These are phyloP conservation scores for Phytophthora sp. DNA, from an alignment of 352 stramenopile genomes.

Conservation along the genomic window DNA sequence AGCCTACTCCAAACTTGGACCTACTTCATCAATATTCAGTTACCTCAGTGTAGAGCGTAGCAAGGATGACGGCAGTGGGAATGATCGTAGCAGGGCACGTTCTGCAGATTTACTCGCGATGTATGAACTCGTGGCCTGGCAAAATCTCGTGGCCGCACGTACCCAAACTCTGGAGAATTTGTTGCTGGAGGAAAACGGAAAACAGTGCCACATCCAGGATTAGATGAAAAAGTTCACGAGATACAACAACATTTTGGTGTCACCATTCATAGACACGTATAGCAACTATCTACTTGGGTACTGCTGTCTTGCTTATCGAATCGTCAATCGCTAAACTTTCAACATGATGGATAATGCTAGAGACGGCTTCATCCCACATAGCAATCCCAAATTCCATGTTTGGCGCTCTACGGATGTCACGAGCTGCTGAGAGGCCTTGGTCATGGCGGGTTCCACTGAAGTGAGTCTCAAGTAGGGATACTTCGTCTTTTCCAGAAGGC, in stretches of 20 bases:
- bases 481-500: neutral
- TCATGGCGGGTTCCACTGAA: constrained; percentile 18
- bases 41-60: neutral
- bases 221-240: too few species aligned
- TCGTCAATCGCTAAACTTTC: constrained; percentile 34
- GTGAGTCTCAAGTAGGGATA: constrained; percentile 18
- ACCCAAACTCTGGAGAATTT: constrained; percentile 7
- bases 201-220: too few species aligned
- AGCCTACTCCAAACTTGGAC: neutral
- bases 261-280: too few species aligned
- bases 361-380: constrained; percentile 22
- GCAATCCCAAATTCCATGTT: constrained; percentile 17
- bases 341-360: constrained; percentile 23
- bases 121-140: neutral
- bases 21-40: neutral
- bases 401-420: neutral
- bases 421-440: neutral
- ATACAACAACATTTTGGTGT: too few species aligned
- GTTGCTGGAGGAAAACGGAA: constrained; percentile 1
- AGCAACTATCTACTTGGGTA: too few species aligned
- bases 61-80: too few species aligned
- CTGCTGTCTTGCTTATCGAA: too few species aligned
- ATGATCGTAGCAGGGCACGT: too few species aligned
- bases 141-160: neutral
- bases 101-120: neutral